Evolutionary conservation across 768 basidiomycete species (phyloP).

Genomic region (Fistulinella prunicolor): DNA sequence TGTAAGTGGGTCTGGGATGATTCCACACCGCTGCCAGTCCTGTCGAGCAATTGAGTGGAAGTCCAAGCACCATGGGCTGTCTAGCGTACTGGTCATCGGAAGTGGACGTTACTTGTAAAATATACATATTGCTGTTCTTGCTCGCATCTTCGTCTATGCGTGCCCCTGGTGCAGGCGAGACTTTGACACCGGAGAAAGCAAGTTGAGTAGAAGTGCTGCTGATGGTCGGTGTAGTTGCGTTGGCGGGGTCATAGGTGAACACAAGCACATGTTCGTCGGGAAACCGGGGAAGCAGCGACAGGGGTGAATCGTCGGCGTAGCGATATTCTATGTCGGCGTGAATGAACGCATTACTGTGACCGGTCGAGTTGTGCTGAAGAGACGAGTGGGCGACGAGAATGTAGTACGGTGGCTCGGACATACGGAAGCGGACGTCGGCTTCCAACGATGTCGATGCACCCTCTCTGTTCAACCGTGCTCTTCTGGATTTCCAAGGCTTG

Average conservation of each 20-base stretch:
- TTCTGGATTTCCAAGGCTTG: conserved; percentile 52
- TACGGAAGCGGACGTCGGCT: not conserved
- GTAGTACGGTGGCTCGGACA: conserved; percentile 49
- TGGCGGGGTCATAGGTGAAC: conserved; percentile 60
- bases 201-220: conserved; percentile 49
- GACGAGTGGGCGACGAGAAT: conserved; percentile 63
- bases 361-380: conserved; percentile 34
- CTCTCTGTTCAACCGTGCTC: conserved; percentile 38
- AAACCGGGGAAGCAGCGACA: conserved; percentile 57
- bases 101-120: conserved; percentile 59
- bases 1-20: conserved; percentile 29
- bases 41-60: conserved; percentile 4
- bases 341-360: conserved; percentile 37
- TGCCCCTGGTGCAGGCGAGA: conserved; percentile 73
- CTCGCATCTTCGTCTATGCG: conserved; percentile 45
- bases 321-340: conserved; percentile 81
- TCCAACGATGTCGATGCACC: conserved; percentile 13
- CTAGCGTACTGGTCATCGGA: conserved; percentile 43
- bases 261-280: conserved; percentile 71
- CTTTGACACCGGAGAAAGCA: conserved; percentile 55
- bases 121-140: conserved; percentile 70
- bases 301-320: conserved; percentile 74
- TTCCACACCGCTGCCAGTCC: conserved; percentile 17
- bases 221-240: conserved; percentile 40
- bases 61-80: not conserved